phyloP scores from a whole-genome alignment of 2,329 filamentous ascomycete genomes.

The Thielaviopsis cerberus region DNA sequence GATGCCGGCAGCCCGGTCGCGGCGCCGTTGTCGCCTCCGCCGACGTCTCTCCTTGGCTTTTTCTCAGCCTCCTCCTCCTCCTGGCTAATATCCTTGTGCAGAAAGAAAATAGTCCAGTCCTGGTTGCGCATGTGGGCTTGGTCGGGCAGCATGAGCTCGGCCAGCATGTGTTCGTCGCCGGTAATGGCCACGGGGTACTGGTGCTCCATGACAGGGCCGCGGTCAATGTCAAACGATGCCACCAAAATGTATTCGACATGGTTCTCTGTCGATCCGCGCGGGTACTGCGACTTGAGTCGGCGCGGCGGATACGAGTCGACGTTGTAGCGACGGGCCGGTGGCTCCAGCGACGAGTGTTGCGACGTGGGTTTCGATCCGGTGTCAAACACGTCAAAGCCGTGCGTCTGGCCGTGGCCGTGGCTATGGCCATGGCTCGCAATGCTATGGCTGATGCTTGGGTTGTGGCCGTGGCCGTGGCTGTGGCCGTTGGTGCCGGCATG shows the following conservation, averaged over 20 bases:
- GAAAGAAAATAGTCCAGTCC: constrained; percentile 98
- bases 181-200: constrained; percentile 91
- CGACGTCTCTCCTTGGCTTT: constrained; percentile 34
- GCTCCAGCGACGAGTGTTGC: constrained; percentile 38
- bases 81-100: constrained; percentile 82
- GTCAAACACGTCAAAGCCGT: background rate
- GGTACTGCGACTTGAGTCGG: constrained; percentile 56
- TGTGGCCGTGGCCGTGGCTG: background rate
- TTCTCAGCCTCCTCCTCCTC: constrained; percentile 63
- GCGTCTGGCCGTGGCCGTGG: background rate
- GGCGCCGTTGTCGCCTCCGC: constrained; percentile 33
- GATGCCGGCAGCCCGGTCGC: constrained; percentile 31
- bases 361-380: constrained; percentile 36
- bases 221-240: constrained; percentile 91
- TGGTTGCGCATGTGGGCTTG: constrained; percentile 87
- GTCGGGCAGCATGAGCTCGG: constrained; percentile 94
- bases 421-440: background rate
- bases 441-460: constrained; percentile 2
- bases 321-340: constrained; percentile 28
- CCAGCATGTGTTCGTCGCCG: constrained; percentile 93
- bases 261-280: constrained; percentile 56
- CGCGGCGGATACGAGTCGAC: constrained; percentile 30
- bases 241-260: constrained; percentile 99
- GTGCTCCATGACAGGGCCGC: constrained; percentile 93
- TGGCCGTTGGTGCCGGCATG: background rate